These are phyloP conservation scores for Alternaria gansuensis DNA, from an alignment of 2,329 filamentous ascomycete species.

Conservation along the genomic window DNA sequence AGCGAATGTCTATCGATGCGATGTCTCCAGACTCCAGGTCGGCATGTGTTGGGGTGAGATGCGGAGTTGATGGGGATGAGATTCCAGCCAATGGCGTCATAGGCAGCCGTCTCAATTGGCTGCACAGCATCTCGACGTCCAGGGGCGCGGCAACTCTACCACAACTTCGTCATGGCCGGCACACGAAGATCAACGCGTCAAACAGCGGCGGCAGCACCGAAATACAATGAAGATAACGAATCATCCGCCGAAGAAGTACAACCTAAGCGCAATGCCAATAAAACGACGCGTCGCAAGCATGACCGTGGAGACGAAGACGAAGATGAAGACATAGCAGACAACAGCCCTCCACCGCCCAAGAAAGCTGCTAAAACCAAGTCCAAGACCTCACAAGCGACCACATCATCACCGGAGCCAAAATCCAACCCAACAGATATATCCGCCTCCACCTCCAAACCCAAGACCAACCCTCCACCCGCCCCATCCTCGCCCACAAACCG, in stretches of 20 bases:
- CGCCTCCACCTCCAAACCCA: slow-evolving; percentile 21
- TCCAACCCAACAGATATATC: slow-evolving; percentile 10
- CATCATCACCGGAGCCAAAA: slow-evolving; percentile 2
- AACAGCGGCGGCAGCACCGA: slow-evolving; percentile 26
- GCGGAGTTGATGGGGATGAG: not conserved
- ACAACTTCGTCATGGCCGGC: slow-evolving; percentile 34
- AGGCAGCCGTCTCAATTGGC: not conserved
- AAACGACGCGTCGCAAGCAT: slow-evolving; percentile 43
- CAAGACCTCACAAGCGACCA: slow-evolving; percentile 22
- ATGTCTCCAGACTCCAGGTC: not conserved
- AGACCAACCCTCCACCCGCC: slow-evolving; percentile 22
- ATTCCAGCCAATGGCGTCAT: slow-evolving; percentile 12
- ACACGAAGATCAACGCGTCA: slow-evolving; percentile 46
- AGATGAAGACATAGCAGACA: slow-evolving; percentile 17
- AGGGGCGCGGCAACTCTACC: slow-evolving; percentile 10
- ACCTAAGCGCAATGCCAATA: slow-evolving; percentile 35
- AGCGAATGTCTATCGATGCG: not conserved
- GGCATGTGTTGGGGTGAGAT: not conserved
- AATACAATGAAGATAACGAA: slow-evolving; percentile 34
- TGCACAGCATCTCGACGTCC: slow-evolving; percentile 9
- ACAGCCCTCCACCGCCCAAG: slow-evolving; percentile 32
- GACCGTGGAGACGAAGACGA: slow-evolving; percentile 31
- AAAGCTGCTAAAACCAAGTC: slow-evolving; percentile 28
- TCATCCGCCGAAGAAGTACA: slow-evolving; percentile 26
- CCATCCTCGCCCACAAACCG: slow-evolving; percentile 38